Base-by-base conservation (phyloP, 2,329 filamentous ascomycete species). In the Penicillium digitatum region DNA sequence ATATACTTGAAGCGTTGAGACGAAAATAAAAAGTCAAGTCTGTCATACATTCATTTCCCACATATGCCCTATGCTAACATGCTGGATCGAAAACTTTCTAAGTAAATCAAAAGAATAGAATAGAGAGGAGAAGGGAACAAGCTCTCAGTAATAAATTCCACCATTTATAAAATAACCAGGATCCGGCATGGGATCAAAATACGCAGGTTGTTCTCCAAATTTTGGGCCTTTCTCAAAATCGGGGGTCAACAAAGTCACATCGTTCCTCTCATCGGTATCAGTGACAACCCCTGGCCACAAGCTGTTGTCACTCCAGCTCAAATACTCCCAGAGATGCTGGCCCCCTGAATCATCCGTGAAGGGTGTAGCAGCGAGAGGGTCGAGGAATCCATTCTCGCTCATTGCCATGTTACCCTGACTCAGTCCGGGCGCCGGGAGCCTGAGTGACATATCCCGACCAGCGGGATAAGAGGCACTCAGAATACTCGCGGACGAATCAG, bases 301-400 rank as follows among this genome's bases (percentile, higher is more conserved):
- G 34, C 62, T 72, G 43, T 61, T 66, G 34, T 73, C 71, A 53
- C 71, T 72, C 72, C 72, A 73, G 50, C 67, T 72, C 29, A 74
- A 59, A 50, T 71, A 73, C 48, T 73, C 72, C 69, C 70, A 72
- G 11, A 73, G 65, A 54, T 69, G 67, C 51, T 71, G 69, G 2
- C 66, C 61, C 16, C 58, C 65, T 2, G 66, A 62, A 4, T 72
- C 67, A 48, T 71, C 67, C 5, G 67, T 60, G 14, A 67, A 63
- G 0, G 65, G 62, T 6, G 61, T 54, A 8, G 60, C 52, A 8
- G 63, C 50, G 3, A 70, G 54, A 0, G 65, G 59, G 38, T 70
- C 68, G 0, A 62, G 39, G 39, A 68, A 63, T 3, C 64, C 63
- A 49, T 49, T 54, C 14, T 69, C 66, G 9, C 61, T 54, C 7